phyloP scores from a whole-genome alignment of 257 asterid genomes.

The Henckelia pumila region DNA sequence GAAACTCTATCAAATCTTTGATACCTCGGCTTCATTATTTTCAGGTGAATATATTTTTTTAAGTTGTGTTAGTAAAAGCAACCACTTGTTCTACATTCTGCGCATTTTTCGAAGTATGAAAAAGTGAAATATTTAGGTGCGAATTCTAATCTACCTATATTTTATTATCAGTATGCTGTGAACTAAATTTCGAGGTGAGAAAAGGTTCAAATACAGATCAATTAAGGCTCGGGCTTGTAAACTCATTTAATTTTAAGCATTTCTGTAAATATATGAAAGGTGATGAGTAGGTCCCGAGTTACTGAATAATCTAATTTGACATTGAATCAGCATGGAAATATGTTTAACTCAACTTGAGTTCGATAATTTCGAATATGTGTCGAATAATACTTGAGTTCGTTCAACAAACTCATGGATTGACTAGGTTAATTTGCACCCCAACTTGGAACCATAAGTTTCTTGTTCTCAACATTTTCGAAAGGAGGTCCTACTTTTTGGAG shows the following conservation, averaged over 20 bases:
- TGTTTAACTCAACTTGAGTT: neutral
- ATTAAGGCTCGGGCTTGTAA: neutral
- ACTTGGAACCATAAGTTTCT: neutral
- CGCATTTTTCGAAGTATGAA: neutral
- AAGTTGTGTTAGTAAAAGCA: neutral
- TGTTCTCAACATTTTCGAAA: neutral
- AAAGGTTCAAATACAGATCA: too few species aligned
- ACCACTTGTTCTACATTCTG: neutral
- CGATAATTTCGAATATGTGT: too few species aligned
- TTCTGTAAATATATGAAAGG: neutral
- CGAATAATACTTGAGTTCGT: neutral
- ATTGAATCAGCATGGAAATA: neutral
- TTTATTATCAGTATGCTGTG: neutral
- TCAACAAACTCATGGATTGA: neutral
- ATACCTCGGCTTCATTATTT: conserved; percentile 87
- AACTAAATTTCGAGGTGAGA: too few species aligned
- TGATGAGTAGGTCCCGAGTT: neutral
- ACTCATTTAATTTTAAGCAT: neutral
- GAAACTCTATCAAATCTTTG: conserved; percentile 67
- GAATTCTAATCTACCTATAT: too few species aligned
- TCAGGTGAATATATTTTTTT: conserved; percentile 49
- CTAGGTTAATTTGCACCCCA: neutral
- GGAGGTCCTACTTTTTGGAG: neutral
- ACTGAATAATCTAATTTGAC: too few species aligned
- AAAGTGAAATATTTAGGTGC: neutral